phyloP scores from a whole-genome alignment of 2,329 filamentous ascomycete species.

The Pseudopithomyces maydicus region DNA sequence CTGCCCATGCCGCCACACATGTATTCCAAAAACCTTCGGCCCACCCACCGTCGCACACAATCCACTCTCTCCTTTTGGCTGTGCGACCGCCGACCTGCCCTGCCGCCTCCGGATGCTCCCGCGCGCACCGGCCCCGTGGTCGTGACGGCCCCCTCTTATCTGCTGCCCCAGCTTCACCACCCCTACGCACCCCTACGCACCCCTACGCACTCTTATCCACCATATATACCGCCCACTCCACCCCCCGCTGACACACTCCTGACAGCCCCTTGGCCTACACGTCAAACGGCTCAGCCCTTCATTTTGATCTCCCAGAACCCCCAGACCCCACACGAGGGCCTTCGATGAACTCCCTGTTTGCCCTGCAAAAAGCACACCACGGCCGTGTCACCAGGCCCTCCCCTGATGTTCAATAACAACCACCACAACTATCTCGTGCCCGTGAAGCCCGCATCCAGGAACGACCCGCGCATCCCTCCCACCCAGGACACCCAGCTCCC shows the following conservation, averaged over 20 bases:
- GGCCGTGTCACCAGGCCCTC: constrained; percentile 34
- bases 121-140: constrained; percentile 28
- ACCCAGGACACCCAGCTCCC: constrained; percentile 43
- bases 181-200: constrained; percentile 25
- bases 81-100: constrained; percentile 23
- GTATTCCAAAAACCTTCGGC: constrained; percentile 15
- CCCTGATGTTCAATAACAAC: constrained; percentile 45
- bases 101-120: constrained; percentile 35
- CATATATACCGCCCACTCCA: constrained; percentile 34
- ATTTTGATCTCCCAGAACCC: constrained; percentile 14
- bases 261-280: constrained; percentile 14
- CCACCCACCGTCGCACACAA: constrained; percentile 30
- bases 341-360: constrained; percentile 40
- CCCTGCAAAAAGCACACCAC: constrained; percentile 27
- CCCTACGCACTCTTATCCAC: constrained; percentile 27
- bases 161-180: constrained; percentile 31
- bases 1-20: background rate
- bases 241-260: constrained; percentile 28
- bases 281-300: constrained; percentile 14
- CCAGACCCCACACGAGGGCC: constrained; percentile 20
- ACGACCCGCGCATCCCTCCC: constrained; percentile 40
- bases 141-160: constrained; percentile 39
- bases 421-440: constrained; percentile 33
- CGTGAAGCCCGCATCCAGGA: constrained; percentile 30
- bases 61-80: constrained; percentile 25